Evolutionary conservation across 2,329 filamentous ascomycete species (phyloP).

Genomic region (Colletotrichum viniferum): DNA sequence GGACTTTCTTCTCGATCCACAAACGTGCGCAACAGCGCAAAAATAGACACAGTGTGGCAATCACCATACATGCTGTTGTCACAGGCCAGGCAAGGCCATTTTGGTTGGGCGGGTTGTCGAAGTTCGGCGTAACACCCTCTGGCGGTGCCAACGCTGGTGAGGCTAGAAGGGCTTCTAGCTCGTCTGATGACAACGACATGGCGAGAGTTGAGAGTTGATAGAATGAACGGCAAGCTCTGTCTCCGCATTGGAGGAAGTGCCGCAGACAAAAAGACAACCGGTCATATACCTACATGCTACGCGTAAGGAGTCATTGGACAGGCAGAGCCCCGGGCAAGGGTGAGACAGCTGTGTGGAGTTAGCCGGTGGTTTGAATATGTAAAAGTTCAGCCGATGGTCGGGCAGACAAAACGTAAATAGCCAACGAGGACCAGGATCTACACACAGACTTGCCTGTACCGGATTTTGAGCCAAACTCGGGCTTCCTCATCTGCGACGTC

Average conservation of each 20-base stretch:
- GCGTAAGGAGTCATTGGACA: background rate
- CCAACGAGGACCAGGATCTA: background rate
- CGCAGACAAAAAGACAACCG: background rate
- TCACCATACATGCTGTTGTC: background rate
- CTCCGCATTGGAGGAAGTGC: background rate
- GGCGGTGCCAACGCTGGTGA: slow-evolving; percentile 15
- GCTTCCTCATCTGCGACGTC: background rate
- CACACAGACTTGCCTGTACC: background rate
- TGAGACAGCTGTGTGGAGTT: background rate
- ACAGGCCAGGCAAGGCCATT: slow-evolving; percentile 12
- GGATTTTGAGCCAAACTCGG: background rate
- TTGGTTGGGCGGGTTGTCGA: slow-evolving; percentile 16
- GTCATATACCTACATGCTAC: background rate
- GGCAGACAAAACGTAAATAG: background rate
- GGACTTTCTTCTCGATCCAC: background rate
- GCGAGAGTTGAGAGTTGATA: background rate
- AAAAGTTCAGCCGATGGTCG: background rate
- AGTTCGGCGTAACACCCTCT: background rate
- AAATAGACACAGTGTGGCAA: background rate
- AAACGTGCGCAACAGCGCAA: slow-evolving; percentile 13
- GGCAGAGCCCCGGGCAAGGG: background rate
- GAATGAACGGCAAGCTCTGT: background rate
- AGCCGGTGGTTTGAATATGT: background rate
- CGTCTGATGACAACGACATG: background rate
- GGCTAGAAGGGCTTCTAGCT: slow-evolving; percentile 13